Evolutionary conservation across 768 basidiomycete species (phyloP).

Genomic region (Suillus occidentalis): DNA sequence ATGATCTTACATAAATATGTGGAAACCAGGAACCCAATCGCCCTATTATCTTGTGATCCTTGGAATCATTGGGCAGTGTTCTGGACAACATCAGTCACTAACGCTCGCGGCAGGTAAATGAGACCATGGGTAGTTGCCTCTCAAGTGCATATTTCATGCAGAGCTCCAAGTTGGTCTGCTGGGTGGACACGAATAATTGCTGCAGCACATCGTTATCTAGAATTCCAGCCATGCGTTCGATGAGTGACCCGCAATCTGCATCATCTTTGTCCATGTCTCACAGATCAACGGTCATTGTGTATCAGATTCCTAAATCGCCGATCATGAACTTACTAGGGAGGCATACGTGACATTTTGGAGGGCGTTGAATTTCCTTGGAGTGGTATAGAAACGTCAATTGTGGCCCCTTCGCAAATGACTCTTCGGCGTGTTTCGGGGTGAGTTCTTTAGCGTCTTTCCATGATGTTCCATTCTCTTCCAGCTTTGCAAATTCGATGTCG

Average conservation of each 20-base stretch:
- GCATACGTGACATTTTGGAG: slow-evolving; percentile 4
- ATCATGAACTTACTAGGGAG: neutral
- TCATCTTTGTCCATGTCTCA: slow-evolving; percentile 21
- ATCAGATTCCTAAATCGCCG: neutral
- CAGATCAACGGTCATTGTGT: neutral
- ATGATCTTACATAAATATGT: neutral
- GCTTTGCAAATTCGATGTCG: slow-evolving; percentile 17
- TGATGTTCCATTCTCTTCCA: slow-evolving; percentile 13
- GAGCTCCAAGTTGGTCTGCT: slow-evolving; percentile 24
- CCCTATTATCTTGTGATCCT: neutral
- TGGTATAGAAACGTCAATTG: neutral
- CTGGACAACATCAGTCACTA: neutral
- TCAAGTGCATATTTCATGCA: slow-evolving; percentile 8
- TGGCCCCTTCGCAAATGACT: neutral
- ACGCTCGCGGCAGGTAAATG: neutral
- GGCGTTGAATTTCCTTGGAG: neutral
- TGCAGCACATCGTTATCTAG: slow-evolving; percentile 18
- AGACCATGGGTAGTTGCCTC: neutral
- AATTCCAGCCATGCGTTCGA: slow-evolving; percentile 18
- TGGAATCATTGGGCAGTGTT: neutral
- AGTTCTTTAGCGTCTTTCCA: slow-evolving; percentile 10
- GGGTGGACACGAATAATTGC: slow-evolving; percentile 24
- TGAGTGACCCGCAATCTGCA: slow-evolving; percentile 16
- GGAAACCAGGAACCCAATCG: neutral
- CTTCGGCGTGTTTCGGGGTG: slow-evolving; percentile 17